phyloP scores from a whole-genome alignment of 306 rosid species.

The Rosa multiflora region DNA sequence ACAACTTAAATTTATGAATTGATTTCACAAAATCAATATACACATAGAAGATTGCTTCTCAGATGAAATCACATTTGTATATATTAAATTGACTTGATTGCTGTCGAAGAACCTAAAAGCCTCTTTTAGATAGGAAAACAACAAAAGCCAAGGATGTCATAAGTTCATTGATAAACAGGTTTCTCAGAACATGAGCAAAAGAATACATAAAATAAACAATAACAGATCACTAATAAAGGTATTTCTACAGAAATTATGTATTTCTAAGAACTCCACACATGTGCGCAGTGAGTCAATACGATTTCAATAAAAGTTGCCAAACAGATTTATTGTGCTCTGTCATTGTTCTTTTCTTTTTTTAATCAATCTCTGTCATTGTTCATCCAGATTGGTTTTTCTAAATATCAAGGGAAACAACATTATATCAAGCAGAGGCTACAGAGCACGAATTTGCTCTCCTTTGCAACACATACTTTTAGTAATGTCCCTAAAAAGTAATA shows the following conservation, averaged over 20 bases:
- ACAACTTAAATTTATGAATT: conserved; percentile 15
- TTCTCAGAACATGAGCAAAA: too few species aligned
- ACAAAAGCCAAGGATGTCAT: not conserved
- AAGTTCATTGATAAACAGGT: conserved; percentile 2
- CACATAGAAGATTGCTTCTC: conserved; percentile 22
- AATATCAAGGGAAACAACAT: not conserved
- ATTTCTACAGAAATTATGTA: too few species aligned
- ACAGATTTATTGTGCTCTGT: too few species aligned
- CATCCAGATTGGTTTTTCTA: not conserved
- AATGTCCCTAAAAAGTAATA: not conserved
- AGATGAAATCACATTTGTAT: too few species aligned
- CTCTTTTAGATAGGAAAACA: conserved; percentile 44
- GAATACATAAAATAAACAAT: too few species aligned
- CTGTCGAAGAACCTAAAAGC: conserved; percentile 94
- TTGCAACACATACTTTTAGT: not conserved
- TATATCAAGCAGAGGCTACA: not conserved
- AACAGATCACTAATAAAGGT: too few species aligned
- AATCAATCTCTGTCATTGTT: too few species aligned
- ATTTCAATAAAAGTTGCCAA: too few species aligned
- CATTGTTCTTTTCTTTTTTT: too few species aligned
- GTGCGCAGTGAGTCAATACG: too few species aligned
- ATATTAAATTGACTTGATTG: conserved; percentile 35
- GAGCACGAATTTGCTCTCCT: not conserved
- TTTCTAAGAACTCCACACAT: too few species aligned
- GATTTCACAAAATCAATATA: not conserved